Evolutionary conservation across 1,284 basidiomycete species (phyloP), one percentile per base, ranked within the genome.

Genomic region (Clitocybe nebularis): DNA sequence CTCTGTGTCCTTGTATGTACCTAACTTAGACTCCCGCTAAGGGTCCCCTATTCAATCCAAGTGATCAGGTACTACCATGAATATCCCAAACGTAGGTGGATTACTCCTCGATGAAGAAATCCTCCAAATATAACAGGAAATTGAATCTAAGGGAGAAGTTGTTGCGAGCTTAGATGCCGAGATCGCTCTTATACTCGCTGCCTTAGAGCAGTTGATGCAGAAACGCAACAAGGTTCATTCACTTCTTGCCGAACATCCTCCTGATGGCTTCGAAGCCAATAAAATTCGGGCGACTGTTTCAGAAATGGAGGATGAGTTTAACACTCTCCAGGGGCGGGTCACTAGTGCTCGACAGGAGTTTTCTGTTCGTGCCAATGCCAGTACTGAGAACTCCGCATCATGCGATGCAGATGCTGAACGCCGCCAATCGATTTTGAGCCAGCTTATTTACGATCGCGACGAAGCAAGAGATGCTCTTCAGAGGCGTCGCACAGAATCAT

Each of bases 171-270:
- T 46, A 5, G 40, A 46, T 24, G 19, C 40, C 23, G 25, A 42
- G 23, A 46, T 46, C 19, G 36, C 21, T 10, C 14, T 37, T 14
- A 36, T 28, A 6, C n/a, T 17, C 9, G 40, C 19, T 24, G 39
- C 35, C 16, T 22, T 16, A 5, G 39, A 39, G 19, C 30, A 37
- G n/a, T 23, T 46, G 17, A 37, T 42, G 4, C 17, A 33, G 36
- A 19, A 16, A 13, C 24, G 44, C 28, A 46, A 46, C 20, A 40
- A 42, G 36, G 29, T 19, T 13, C 44, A 42, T 19, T 23, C 26
- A 17, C 9, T 37, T 2, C 33, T 46, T 11, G 41, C 25, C 28
- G 23, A 29, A 14, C 11, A 29, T 21, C 6, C 36, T 16, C 21
- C 34, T 16, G 22, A 17, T 14, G 20, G 8, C 7, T 4, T 34